A percentile compares a stretch with the other conserved stretches of the same genome.
phyloP scores from a whole-genome alignment of 129 eudicot genomes.

The Arctium minus region DNA sequence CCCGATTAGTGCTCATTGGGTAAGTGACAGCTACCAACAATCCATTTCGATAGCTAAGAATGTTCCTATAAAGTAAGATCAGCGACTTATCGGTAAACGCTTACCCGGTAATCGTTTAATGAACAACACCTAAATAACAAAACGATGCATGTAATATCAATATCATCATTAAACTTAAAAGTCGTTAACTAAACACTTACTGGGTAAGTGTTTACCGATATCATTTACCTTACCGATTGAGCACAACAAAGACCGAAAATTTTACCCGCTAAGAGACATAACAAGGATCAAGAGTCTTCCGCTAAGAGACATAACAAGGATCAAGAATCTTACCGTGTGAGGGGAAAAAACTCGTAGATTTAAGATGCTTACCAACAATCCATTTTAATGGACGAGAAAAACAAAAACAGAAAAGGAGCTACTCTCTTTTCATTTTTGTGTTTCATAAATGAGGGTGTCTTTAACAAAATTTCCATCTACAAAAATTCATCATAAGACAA shows the following conservation, averaged over 20 bases:
- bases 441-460: constrained; percentile 1
- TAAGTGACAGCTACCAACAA: background rate
- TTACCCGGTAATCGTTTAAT: background rate
- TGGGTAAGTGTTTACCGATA: too few species aligned
- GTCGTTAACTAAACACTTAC: too few species aligned
- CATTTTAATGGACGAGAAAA: too few species aligned
- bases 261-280: too few species aligned
- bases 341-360: too few species aligned
- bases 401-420: background rate
- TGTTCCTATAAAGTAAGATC: background rate
- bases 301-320: too few species aligned
- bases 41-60: background rate
- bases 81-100: background rate
- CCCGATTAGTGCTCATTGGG: too few species aligned
- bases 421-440: constrained; percentile 10
- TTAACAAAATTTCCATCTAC: constrained; percentile 21
- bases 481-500: background rate
- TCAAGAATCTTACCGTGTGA: too few species aligned
- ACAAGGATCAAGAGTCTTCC: too few species aligned
- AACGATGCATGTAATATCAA: background rate
- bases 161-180: background rate
- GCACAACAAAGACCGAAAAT: too few species aligned
- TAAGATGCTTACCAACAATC: too few species aligned
- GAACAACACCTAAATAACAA: background rate
- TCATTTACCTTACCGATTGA: too few species aligned